phyloP scores from a whole-genome alignment of 169 alveolate species.

The Theileria annulata region DNA sequence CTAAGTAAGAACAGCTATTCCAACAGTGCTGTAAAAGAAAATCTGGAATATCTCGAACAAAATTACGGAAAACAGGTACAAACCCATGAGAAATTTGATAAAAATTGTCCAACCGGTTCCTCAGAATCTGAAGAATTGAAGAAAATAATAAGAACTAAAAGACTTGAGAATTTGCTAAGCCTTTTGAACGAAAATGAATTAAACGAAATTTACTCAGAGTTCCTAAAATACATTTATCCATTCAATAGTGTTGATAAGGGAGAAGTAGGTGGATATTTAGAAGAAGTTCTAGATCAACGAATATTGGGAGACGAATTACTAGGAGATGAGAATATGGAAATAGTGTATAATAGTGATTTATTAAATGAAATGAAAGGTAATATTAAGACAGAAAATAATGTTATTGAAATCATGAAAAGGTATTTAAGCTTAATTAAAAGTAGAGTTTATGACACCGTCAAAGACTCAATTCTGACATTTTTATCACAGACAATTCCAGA shows the following conservation, averaged over 20 bases:
- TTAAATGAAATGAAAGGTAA: not conserved
- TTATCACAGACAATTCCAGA: not conserved
- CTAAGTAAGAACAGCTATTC: not conserved
- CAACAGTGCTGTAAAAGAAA: not conserved
- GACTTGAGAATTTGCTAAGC: slow-evolving; percentile 24
- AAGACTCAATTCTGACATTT: not conserved
- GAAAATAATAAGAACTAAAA: slow-evolving; percentile 33
- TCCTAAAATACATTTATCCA: slow-evolving; percentile 16
- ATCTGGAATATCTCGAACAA: not conserved
- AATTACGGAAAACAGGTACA: not conserved
- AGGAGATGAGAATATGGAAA: not conserved
- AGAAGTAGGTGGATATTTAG: not conserved
- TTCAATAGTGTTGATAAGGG: slow-evolving; percentile 5
- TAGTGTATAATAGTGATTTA: not conserved
- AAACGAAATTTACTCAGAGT: slow-evolving; percentile 19
- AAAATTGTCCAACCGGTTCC: not conserved
- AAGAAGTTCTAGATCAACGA: not conserved
- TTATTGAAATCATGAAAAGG: not conserved
- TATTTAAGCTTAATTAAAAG: not conserved
- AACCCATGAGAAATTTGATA: not conserved
- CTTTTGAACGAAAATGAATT: slow-evolving; percentile 28
- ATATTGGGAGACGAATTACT: not conserved
- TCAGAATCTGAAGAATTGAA: slow-evolving; percentile 9
- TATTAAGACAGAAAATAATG: not conserved
- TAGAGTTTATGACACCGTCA: not conserved